A percentile compares a stretch with the other conserved stretches of the same genome.
These are phyloP conservation scores for Fusarium newnesense DNA, from an alignment of 2,329 filamentous ascomycete species.

Conservation along the genomic window DNA sequence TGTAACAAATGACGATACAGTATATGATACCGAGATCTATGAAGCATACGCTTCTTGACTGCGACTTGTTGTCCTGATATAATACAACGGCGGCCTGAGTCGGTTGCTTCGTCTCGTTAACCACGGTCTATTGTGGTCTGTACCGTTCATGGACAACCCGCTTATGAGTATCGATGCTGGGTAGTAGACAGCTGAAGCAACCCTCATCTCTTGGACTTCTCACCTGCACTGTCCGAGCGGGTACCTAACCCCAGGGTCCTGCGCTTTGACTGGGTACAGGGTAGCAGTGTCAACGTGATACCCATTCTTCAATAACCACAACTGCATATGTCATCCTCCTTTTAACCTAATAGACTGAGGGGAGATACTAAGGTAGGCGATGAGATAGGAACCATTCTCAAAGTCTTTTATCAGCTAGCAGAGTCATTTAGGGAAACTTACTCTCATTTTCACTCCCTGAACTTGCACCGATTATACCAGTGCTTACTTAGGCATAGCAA, in stretches of 20 bases:
- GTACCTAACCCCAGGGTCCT: neutral
- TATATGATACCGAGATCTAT: neutral
- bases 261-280: neutral
- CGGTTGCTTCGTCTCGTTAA: neutral
- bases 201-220: neutral
- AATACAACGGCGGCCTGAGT: neutral
- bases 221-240: neutral
- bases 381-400: neutral
- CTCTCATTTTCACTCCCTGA: neutral
- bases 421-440: too few species aligned
- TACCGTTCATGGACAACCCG: neutral
- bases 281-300: neutral
- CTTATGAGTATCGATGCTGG: neutral
- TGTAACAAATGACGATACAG: neutral
- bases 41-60: neutral
- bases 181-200: neutral
- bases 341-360: neutral
- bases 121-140: neutral
- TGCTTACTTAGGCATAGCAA: neutral
- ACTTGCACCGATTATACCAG: neutral
- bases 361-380: neutral
- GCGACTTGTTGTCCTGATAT: neutral
- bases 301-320: neutral
- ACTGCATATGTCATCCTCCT: neutral
- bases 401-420: too few species aligned